Percentiles rank a stretch among this genome's conserved stretches.
These are phyloP conservation scores for Rhynchosporium agropyri DNA, from an alignment of 2,329 filamentous ascomycete genomes.

Conservation along the genomic window DNA sequence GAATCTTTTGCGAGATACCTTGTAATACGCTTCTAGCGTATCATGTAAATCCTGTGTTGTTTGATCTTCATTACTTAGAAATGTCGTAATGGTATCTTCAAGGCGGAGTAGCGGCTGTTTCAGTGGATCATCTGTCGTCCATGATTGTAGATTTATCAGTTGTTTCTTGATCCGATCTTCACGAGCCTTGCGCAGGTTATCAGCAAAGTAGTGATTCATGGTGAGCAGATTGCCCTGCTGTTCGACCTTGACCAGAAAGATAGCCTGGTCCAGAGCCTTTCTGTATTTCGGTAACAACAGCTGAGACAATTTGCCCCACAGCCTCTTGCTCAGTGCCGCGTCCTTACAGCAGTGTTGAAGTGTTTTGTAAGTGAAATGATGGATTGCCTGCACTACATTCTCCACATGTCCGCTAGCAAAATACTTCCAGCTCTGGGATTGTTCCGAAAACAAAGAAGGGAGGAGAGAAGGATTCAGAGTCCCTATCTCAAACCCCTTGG, in stretches of 20 bases:
- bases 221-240: constrained; percentile 50
- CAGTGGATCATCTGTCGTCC: constrained; percentile 18
- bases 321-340: constrained; percentile 44
- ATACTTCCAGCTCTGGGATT: constrained; percentile 56
- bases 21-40: constrained; percentile 63
- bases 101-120: constrained; percentile 19
- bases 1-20: constrained; percentile 61
- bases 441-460: constrained; percentile 52
- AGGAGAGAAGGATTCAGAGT: constrained; percentile 43
- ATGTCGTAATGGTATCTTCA: constrained; percentile 11
- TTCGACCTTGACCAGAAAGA: constrained; percentile 57
- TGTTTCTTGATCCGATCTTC: constrained; percentile 21
- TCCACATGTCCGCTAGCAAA: not conserved
- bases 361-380: constrained; percentile 52
- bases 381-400: constrained; percentile 43
- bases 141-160: constrained; percentile 19
- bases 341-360: constrained; percentile 51
- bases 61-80: constrained; percentile 38
- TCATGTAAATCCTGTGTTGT: constrained; percentile 58
- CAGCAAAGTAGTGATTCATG: constrained; percentile 56
- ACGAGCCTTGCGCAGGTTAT: constrained; percentile 38
- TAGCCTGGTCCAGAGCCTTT: constrained; percentile 51
- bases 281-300: constrained; percentile 51
- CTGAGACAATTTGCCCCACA: constrained; percentile 51
- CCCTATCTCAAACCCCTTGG: constrained; percentile 24